Evolutionary conservation across 73 alveolate genomes (phyloP), one percentile per base, ranked within the genome.

Genomic region (Symbiodinium pilosum): DNA sequence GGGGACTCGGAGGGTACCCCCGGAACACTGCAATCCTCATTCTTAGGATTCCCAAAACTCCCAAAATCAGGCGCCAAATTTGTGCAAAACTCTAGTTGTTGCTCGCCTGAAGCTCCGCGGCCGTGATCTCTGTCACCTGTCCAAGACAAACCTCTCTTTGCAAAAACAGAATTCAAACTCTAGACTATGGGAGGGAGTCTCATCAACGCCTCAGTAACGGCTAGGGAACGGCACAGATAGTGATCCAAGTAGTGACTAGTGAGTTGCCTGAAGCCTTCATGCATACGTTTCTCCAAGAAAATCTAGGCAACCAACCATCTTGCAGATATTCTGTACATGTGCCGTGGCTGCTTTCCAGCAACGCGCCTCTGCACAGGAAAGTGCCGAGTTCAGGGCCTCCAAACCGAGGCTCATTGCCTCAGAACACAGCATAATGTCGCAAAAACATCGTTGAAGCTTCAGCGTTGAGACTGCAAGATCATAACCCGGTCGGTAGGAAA

Each of bases 81-180:
- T 14, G 59, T 47, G 14, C 14, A 14, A 14, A 14, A 47, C 59
- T 14, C 6, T 47, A 47, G 59, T 9, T 47, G 6, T 47, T 47
- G 59, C 21, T 6, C 59, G 98, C 98, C 68, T 93, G 98, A n/a
- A 93, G 98, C 93, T 93, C 98, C 39, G 98, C 91, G 12, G 98
- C 98, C 11, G 98, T 93, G 93, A 81, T 75, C 92, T 93, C 98
- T 36, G 98, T 93, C 52, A 93, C 98, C 97, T 91, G 95, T 26
- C 38, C 81, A 30, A 47, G 59, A 47, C 81, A 30, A 64, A 64
- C 81, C 14, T 9, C 24, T 32, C 41, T 24, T 54, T n/a, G 73
- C 73, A 26, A 16, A 54, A 54, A 54, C 32, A 8, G 30, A 30
- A 54, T 54, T 26, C 34, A 4, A 18, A 54, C 20, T 54, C 2